Conservation (phyloP, 371 early-diverging fungal genomes). For the Lichtheimia ramosa region DNA sequence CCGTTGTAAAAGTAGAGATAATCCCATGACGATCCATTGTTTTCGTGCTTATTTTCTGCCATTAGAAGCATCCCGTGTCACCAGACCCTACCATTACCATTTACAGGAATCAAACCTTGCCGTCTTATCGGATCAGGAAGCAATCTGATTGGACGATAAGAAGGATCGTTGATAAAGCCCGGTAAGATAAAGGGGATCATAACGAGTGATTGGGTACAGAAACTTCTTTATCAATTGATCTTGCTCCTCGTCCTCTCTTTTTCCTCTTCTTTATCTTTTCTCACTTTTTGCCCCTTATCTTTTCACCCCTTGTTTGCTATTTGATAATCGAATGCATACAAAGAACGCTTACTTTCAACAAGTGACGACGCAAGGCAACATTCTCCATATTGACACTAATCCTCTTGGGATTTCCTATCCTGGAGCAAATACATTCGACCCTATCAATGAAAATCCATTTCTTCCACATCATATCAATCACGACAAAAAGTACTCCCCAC, state of each 20-base stretch:
- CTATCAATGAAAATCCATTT: slow-evolving; percentile 7
- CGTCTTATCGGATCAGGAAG: too few species aligned
- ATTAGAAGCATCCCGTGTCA: too few species aligned
- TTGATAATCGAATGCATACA: slow-evolving; percentile 1
- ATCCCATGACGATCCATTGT: too few species aligned
- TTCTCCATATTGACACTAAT: slow-evolving; percentile 20
- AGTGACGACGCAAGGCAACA: too few species aligned
- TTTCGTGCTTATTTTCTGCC: too few species aligned
- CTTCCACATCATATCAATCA: slow-evolving; percentile 11
- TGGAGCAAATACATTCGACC: too few species aligned
- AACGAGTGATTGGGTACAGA: not conserved
- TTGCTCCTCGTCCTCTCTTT: not conserved
- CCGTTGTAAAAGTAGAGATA: too few species aligned
- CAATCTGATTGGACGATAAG: slow-evolving; percentile 11
- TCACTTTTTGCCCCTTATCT: not conserved
- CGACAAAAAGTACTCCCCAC: slow-evolving; percentile 8
- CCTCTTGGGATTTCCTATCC: slow-evolving; percentile 28
- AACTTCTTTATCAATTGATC: not conserved
- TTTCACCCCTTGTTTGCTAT: not conserved
- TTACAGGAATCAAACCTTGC: too few species aligned
- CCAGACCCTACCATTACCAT: too few species aligned
- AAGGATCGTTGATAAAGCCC: not conserved
- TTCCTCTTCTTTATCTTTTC: not conserved
- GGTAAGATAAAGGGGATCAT: slow-evolving; percentile 4
- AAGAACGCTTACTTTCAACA: not conserved